Evolutionary conservation across 1,139 yeast species (phyloP).

Genomic region (Debaryomyces psychrophilus): DNA sequence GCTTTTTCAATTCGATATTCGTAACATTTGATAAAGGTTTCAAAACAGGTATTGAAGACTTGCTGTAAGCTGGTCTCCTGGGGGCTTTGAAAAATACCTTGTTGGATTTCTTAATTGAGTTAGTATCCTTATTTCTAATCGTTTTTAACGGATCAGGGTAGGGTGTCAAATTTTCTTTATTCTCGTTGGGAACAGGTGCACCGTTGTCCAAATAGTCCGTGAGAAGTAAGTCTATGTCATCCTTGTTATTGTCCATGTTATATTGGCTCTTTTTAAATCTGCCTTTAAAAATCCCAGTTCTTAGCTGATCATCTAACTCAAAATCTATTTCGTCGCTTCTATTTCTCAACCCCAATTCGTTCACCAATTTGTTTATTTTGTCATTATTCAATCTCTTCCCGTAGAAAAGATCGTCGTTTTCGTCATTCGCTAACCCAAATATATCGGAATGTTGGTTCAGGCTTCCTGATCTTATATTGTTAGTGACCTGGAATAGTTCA

Average conservation of each 20-base stretch:
- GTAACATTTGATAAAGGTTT: constrained; percentile 32
- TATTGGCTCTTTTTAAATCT: constrained; percentile 29
- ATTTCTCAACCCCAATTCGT: constrained; percentile 24
- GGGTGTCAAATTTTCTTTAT: constrained; percentile 40
- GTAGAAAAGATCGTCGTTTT: constrained; percentile 21
- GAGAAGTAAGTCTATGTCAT: constrained; percentile 35
- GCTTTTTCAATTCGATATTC: constrained; percentile 22
- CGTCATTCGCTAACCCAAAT: constrained; percentile 15
- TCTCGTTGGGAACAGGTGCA: constrained; percentile 18
- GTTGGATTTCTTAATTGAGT: constrained; percentile 27
- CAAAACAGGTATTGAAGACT: constrained; percentile 32
- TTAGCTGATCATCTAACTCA: constrained; percentile 50
- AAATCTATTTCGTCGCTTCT: constrained; percentile 29
- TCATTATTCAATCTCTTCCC: constrained; percentile 34
- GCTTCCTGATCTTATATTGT: constrained; percentile 23
- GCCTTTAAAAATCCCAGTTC: constrained; percentile 49
- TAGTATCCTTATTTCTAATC: constrained; percentile 22
- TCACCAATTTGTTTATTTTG: constrained; percentile 42
- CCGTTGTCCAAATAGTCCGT: constrained; percentile 26
- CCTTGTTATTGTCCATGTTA: constrained; percentile 21
- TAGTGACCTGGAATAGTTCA: constrained; percentile 47
- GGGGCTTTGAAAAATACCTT: constrained; percentile 28
- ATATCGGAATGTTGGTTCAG: constrained; percentile 12
- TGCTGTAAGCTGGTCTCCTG: constrained; percentile 19
- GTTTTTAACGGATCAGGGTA: constrained; percentile 34